Evolutionary conservation across 2,329 filamentous ascomycete genomes (phyloP).

Genomic region (Aspergillus udagawae): DNA sequence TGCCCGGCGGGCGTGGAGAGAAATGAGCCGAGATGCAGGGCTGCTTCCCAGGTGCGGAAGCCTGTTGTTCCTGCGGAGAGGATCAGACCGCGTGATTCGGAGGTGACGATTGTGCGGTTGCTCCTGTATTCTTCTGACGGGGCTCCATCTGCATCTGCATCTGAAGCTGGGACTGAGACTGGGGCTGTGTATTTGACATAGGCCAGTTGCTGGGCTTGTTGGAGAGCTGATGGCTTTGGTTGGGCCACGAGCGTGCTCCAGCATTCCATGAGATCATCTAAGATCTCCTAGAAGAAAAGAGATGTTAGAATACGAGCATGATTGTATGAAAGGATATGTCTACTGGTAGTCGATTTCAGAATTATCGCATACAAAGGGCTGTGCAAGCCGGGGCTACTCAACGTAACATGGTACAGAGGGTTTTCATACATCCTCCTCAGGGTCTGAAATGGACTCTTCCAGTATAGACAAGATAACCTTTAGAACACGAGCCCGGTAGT

Average conservation of each 20-base stretch:
- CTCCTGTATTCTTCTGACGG: background rate
- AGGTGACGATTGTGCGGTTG: constrained; percentile 36
- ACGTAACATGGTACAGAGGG: constrained; percentile 1
- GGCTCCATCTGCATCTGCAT: background rate
- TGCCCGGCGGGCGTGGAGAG: constrained; percentile 47
- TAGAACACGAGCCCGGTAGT: constrained; percentile 68
- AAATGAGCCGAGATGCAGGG: constrained; percentile 60
- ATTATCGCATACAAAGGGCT: constrained; percentile 9
- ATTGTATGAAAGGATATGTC: background rate
- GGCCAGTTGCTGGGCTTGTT: constrained; percentile 65
- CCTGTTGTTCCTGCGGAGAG: constrained; percentile 61
- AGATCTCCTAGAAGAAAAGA: constrained; percentile 63
- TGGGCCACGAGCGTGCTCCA: constrained; percentile 63
- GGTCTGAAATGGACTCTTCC: constrained; percentile 71
- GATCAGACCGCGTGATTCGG: constrained; percentile 53
- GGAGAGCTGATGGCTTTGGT: constrained; percentile 60
- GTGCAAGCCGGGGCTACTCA: background rate
- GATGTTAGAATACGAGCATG: background rate
- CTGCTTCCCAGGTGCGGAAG: constrained; percentile 66
- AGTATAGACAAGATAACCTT: constrained; percentile 69
- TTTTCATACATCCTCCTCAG: constrained; percentile 73
- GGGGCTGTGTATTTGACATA: constrained; percentile 67
- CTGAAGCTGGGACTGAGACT: constrained; percentile 2
- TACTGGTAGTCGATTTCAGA: background rate
- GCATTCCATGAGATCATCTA: constrained; percentile 69